Evolutionary conservation across 2,329 filamentous ascomycete genomes (phyloP), one percentile per base, ranked within the genome.

Genomic region (Clonostachys solani): DNA sequence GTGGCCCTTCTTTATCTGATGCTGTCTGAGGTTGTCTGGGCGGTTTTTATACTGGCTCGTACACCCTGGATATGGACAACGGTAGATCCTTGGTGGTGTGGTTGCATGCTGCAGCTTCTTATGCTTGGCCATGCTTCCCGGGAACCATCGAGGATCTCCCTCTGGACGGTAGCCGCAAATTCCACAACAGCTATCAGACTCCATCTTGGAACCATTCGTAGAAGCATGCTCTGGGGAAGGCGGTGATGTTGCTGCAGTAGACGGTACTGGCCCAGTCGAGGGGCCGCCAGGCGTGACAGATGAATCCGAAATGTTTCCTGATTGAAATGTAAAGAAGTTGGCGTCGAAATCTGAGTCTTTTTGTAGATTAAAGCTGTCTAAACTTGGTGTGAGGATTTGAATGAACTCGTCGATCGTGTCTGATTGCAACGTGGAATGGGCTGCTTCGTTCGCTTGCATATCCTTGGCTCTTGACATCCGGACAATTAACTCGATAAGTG

Each of bases 81-180:
- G 67, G 60, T 75, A 81, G 41, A 80, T 77, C 50, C 67, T 65
- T 8, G 74, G 72, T 35, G 73, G 74, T 4, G 64, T 67, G 12
- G 62, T 62, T 44, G 73, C 72, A 60, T 81, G 78, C 59, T 78
- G 73, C 49, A 74, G 63, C 57, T 74, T 78, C 64, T 68, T 78
- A 57, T 81, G 78, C 59, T 80, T 81, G 43, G 75, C 71, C 77
- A 81, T 78, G 57, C 74, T 79, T 6, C 77, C 77, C 41, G 72
- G 72, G 56, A 80, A 81, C 78, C 78, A 81, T 49, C 73, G 69
- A n/a, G 77, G 76, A 43, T 78, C 69, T 5, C 78, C 78, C 51
- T 75, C 77, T 2, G 78, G 78, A 10, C 74, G 67, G 60, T 81
- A 81, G 4, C 72, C 75, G 50, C 78, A 81, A 16, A 77, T 62